These are phyloP conservation scores for Bonia amplexicaulis DNA, from an alignment of 176 grass and related monocot genomes.

Conservation along the genomic window DNA sequence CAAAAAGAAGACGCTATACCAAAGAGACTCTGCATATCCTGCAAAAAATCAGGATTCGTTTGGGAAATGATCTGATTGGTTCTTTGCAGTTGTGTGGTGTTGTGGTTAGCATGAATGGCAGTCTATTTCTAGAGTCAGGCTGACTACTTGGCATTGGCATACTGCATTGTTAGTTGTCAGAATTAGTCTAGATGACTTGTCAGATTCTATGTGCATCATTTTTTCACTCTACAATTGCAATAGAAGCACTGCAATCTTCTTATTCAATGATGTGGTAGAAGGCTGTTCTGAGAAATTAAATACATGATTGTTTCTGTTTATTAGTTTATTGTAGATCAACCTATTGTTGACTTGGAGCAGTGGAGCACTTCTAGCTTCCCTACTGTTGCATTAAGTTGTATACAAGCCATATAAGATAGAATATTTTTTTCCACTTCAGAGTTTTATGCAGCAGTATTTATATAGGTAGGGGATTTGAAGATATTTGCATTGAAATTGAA, in stretches of 20 bases:
- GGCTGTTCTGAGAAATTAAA: not conserved
- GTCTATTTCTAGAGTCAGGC: constrained; percentile 2
- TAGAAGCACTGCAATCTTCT: not conserved
- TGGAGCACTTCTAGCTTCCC: not conserved
- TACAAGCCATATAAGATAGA: not conserved
- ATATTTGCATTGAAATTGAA: not conserved
- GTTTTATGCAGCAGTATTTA: not conserved
- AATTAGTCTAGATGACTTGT: constrained; percentile 9
- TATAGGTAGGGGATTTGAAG: not conserved
- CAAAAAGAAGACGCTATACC: not conserved
- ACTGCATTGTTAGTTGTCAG: not conserved
- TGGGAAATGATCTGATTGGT: not conserved
- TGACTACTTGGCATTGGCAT: not conserved
- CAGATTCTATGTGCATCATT: not conserved
- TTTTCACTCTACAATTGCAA: constrained; percentile 14
- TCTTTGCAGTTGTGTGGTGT: not conserved
- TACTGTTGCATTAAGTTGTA: constrained; percentile 10
- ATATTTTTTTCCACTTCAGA: not conserved
- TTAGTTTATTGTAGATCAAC: constrained; percentile 4
- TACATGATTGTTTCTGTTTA: not conserved
- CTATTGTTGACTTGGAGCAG: not conserved
- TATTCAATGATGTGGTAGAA: constrained; percentile 7
- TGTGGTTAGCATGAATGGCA: not conserved
- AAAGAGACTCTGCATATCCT: not conserved
- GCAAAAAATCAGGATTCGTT: not conserved